A percentile compares a stretch with the other conserved stretches of the same genome.
Evolutionary conservation across 2,329 filamentous ascomycete species (phyloP).

Genomic region (Orbilia quercus): DNA sequence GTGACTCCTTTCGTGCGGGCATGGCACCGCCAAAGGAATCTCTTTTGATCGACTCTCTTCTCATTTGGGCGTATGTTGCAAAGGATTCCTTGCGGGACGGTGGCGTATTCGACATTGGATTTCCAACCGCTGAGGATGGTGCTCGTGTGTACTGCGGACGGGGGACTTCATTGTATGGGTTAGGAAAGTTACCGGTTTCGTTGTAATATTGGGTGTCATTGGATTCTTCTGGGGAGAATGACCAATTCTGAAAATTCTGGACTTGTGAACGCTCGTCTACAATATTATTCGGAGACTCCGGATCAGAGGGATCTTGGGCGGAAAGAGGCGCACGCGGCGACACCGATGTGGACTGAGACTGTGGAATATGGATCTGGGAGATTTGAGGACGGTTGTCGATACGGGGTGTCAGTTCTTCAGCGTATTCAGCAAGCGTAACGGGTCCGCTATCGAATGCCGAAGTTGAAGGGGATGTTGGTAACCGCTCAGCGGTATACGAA

Average conservation of each 20-base stretch:
- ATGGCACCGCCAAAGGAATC: slow-evolving; percentile 45
- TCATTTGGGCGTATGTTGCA: slow-evolving; percentile 47
- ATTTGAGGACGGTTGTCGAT: slow-evolving; percentile 19
- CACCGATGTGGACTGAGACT: slow-evolving; percentile 6
- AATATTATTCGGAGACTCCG: slow-evolving; percentile 20
- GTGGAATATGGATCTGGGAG: slow-evolving; percentile 39
- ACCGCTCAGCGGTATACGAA: slow-evolving; percentile 21
- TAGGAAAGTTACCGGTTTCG: slow-evolving; percentile 30
- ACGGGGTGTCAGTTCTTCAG: slow-evolving; percentile 35
- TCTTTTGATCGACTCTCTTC: slow-evolving; percentile 35
- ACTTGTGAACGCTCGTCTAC: slow-evolving; percentile 12
- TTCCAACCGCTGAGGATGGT: slow-evolving; percentile 49
- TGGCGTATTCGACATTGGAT: slow-evolving; percentile 3
- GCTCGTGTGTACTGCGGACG: slow-evolving; percentile 44
- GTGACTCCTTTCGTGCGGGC: slow-evolving; percentile 28
- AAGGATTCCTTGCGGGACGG: slow-evolving; percentile 40
- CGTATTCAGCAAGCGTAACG: slow-evolving; percentile 31
- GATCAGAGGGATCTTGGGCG: slow-evolving; percentile 10
- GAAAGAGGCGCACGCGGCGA: slow-evolving; percentile 39
- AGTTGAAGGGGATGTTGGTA: slow-evolving; percentile 38
- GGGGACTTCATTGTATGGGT: slow-evolving; percentile 31
- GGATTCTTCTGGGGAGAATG: slow-evolving; percentile 16
- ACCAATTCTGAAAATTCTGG: slow-evolving; percentile 39
- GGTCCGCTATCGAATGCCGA: slow-evolving; percentile 31
- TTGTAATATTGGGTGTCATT: neutral